Percentiles rank a stretch among this genome's conserved stretches.
phyloP scores from a whole-genome alignment of 1,139 yeast species.

The Debaryomyces fabryi region DNA sequence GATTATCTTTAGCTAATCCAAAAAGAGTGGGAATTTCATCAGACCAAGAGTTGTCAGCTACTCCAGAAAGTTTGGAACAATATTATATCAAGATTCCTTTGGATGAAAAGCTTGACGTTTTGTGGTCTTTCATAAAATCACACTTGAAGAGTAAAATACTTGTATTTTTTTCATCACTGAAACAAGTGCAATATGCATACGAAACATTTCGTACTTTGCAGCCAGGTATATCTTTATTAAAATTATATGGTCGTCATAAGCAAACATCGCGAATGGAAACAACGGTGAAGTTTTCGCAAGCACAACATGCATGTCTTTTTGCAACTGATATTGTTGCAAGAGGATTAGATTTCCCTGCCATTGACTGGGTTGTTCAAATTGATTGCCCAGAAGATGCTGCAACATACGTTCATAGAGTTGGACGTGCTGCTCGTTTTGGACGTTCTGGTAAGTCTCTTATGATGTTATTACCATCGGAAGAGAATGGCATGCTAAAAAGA shows the following conservation, averaged over 20 bases:
- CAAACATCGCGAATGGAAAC: conserved; percentile 93
- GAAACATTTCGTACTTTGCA: conserved; percentile 90
- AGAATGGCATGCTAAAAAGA: conserved; percentile 71
- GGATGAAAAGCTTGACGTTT: conserved; percentile 79
- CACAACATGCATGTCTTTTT: conserved; percentile 85
- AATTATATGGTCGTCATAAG: conserved; percentile 93
- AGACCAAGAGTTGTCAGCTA: conserved; percentile 52
- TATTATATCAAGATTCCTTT: conserved; percentile 72
- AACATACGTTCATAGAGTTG: conserved; percentile 95
- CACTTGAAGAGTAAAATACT: conserved; percentile 84
- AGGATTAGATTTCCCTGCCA: conserved; percentile 95
- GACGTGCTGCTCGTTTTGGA: conserved; percentile 94
- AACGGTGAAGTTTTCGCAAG: conserved; percentile 78
- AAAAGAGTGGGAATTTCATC: conserved; percentile 67
- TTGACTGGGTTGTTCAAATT: conserved; percentile 95
- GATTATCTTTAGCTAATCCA: conserved; percentile 83
- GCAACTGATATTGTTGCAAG: conserved; percentile 98
- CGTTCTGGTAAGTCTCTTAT: conserved; percentile 83
- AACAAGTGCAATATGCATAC: conserved; percentile 91
- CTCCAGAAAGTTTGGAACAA: conserved; percentile 87
- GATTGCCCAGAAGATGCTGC: conserved; percentile 97
- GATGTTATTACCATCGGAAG: conserved; percentile 83
- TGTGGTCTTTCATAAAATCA: conserved; percentile 88
- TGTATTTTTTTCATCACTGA: conserved; percentile 89
- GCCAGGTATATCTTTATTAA: conserved; percentile 93